These are phyloP conservation scores for Fusarium miscanthi DNA, from an alignment of 2,329 filamentous ascomycete species.

Conservation along the genomic window DNA sequence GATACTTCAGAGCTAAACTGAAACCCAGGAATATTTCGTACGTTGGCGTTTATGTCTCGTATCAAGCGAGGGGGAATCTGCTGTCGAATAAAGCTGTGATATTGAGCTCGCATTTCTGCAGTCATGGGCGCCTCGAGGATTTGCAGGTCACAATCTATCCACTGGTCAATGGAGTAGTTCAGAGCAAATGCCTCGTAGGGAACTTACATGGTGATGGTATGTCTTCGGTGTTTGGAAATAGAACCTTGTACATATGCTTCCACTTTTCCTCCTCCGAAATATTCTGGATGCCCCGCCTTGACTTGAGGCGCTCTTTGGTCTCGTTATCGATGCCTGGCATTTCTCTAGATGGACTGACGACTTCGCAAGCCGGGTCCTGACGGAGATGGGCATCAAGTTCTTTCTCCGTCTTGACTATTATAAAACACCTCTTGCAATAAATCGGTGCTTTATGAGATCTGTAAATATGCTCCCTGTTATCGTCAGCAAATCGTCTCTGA, in stretches of 20 bases:
- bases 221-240: slow-evolving; percentile 5
- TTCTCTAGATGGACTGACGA: background rate
- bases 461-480: slow-evolving; percentile 28
- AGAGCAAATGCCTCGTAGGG: accelerated
- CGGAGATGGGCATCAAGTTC: slow-evolving; percentile 15
- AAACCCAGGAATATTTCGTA: slow-evolving; percentile 10
- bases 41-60: background rate
- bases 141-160: slow-evolving; percentile 9
- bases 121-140: background rate
- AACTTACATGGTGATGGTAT: slow-evolving; percentile 29
- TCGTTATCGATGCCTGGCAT: slow-evolving; percentile 10
- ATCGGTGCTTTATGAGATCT: slow-evolving; percentile 4
- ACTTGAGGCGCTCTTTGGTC: slow-evolving; percentile 2
- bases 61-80: slow-evolving; percentile 17
- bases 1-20: background rate
- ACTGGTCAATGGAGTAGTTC: background rate
- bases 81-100: slow-evolving; percentile 5
- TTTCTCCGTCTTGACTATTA: background rate
- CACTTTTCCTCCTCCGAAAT: slow-evolving; percentile 12
- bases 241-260: slow-evolving; percentile 25
- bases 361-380: background rate
- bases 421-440: slow-evolving; percentile 24
- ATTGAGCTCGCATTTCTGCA: background rate
- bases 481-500: background rate
- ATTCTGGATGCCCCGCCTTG: slow-evolving; percentile 12